Evolutionary conservation across 495 filamentous ascomycete species (phyloP), one percentile per base, ranked within the genome.

Genomic region (Aspergillus funiculosus): DNA sequence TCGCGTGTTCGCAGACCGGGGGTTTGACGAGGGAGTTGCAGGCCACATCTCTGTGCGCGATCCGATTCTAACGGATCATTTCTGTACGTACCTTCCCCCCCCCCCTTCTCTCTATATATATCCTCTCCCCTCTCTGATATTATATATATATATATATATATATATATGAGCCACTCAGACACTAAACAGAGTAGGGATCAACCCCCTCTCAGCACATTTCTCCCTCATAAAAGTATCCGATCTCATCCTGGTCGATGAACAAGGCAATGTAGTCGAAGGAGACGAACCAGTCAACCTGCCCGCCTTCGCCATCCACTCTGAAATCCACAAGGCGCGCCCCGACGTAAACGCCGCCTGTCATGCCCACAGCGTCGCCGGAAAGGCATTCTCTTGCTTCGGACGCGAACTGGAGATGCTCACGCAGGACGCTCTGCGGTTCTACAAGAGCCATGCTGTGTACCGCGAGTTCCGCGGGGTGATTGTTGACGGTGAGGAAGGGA

Each of bases 31-130:
- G 60, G 80, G 82, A 20, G 75, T 81, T 54, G 68, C 71, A 3
- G 80, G 81, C 0, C 81, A 85, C 58, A 84, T 86, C 52, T 76
- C 71, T 3, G 76, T 85, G 10, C 70, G 79, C 7, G 79, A 82
- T 58, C 78, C 80, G 74, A 74, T 77, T 69, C n/a, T 51, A 14
- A 51, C 58, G 29, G 62, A 61, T 11, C 63, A 73, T 39, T 44
- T 51, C 11, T 51, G 48, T 51, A 34, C 15, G 40, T 26, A 8
- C 31, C 15, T 35, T 14, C 15, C 5, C 21, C 19, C 28, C 9
- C 11, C 30, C 30, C 8, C 17, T 22, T 0, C 17, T n/a, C n/a
- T n/a, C n/a, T n/a, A n/a, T n/a, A n/a, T n/a, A n/a, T n/a, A 6
- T 11, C 7, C 24, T 29, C 1, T 18, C 14, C 6, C 21, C 9